Evolutionary conservation across 2,329 filamentous ascomycete species (phyloP), one percentile per base, ranked within the genome.

Genomic region (Tympanopsis confertula): DNA sequence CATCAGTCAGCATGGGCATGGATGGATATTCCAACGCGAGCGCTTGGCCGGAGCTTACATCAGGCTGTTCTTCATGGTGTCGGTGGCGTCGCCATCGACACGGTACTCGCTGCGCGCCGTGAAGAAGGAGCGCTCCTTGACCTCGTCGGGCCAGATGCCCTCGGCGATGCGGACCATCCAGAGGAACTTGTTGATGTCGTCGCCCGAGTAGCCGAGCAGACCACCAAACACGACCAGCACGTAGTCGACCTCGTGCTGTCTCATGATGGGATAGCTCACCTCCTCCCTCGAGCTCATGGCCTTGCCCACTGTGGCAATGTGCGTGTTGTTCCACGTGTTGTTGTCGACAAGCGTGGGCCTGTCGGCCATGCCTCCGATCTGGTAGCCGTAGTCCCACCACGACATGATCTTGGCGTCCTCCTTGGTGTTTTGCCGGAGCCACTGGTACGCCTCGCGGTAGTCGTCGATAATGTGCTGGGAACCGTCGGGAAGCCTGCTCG

Each of bases 291-390:
- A 95, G 65, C 84, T 91, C 91, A 98, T 96, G 30, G 91, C 91
- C 68, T 98, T 98, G 54, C 91, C 91, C 41, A 98, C 91, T 13
- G 91, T 98, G 38, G 91, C 91, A 62, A 98, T 98, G 59, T 98
- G 91, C 5, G 91, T 98, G 68, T 98, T 98, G 71, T 98, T 98
- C 91, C 91, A 98, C 2, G 91, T 98, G 67, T 98, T 98, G 71
- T 98, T 98, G 69, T 98, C 91, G 22, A 98, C 91, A 22, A 98
- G 71, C 1, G 91, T 98, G 24, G 91, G 91, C 38, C 91, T 77
- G 59, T 98, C 91, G 36, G 91, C 91, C 91, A 98, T 98, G 48
- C 91, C 91, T 65, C 91, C 91, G 59, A 98, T 98, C 65, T 98
- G 91, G 67, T 98, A 98, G 47, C 91, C 91, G 54, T 98, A 98